These are phyloP conservation scores for Rhizodiscina lignyota DNA, from an alignment of 495 filamentous ascomycete genomes.

Conservation along the genomic window DNA sequence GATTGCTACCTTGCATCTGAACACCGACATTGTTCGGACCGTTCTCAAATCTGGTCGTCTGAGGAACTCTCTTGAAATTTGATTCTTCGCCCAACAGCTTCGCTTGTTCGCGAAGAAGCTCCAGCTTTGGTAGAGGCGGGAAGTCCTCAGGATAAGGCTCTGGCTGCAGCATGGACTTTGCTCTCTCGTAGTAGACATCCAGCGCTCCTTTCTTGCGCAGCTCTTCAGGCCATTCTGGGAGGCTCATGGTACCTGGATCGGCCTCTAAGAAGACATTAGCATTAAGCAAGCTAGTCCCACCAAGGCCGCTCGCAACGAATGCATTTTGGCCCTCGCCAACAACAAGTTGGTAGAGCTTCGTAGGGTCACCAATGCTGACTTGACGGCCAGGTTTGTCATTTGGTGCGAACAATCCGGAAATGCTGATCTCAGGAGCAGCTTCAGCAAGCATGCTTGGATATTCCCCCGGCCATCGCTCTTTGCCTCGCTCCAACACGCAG, in stretches of 20 bases:
- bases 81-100: slow-evolving; percentile 28
- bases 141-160: slow-evolving; percentile 36
- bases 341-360: slow-evolving; percentile 45
- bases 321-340: slow-evolving; percentile 50
- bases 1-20: slow-evolving; percentile 38
- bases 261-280: slow-evolving; percentile 50
- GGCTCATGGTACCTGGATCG: slow-evolving; percentile 33
- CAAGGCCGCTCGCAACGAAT: slow-evolving; percentile 48
- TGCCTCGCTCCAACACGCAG: slow-evolving; percentile 44
- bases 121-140: slow-evolving; percentile 36
- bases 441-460: slow-evolving; percentile 34
- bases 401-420: slow-evolving; percentile 37
- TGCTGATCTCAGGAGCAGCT: slow-evolving; percentile 30
- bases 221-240: slow-evolving; percentile 43
- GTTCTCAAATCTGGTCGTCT: slow-evolving; percentile 44
- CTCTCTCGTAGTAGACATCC: slow-evolving; percentile 36
- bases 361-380: slow-evolving; percentile 34
- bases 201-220: slow-evolving; percentile 27
- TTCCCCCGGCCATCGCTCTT: slow-evolving; percentile 49
- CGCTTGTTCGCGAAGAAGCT: slow-evolving; percentile 40
- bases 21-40: slow-evolving; percentile 45
- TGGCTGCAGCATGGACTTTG: slow-evolving; percentile 40
- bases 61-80: slow-evolving; percentile 38
- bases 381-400: slow-evolving; percentile 20
- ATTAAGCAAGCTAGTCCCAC: slow-evolving; percentile 48